Base-by-base conservation (phyloP, 441 rosid genomes). In the Mallotus repandus region DNA sequence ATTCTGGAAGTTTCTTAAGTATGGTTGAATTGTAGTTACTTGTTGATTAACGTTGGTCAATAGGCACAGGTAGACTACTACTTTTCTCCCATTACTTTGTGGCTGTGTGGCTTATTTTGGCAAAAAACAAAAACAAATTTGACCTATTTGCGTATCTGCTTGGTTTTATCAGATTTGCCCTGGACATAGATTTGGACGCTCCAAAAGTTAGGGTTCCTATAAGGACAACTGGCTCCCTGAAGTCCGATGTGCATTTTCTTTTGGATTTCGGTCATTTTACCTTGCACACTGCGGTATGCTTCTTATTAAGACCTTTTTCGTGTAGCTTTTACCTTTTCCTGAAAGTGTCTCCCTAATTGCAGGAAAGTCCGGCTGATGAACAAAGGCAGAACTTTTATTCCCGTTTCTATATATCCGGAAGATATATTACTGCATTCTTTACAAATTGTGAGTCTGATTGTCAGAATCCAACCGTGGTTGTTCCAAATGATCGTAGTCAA, bases 191-290 rank as follows among this genome's bases (percentile, higher is more conserved):
- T 84, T 86, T 96, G 76, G 99, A 92, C 91, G 99, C 98, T 80
- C 99, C 99, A 56, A 96, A 91, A 87, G 95, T 96, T 78, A 90
- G 88, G 80, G 88, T 92, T 81, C 98, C 99, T 81, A 80, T 96
- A 81, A 89, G 87, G 83, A 77, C 84, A 75, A 32, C 63, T 74
- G 90, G 87, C 64, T 89, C 95, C 69, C 84, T 84, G 75, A 85
- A 82, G 70, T 88, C 90, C 73, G 93, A 87, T 74, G 82, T 88
- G 86, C 89, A 91, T 86, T 94, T 96, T 82, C 85, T 94, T 81
- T 83, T 96, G 87, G 99, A 96, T 88, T 94, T 96, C 79, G 99
- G 98, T 69, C 94, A 96, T 81, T 96, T 96, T 77, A 96, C 98
- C 2, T 78, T 94, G 82, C 91, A 88, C 81, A 94, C 99, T 25